phyloP scores from a whole-genome alignment of 768 basidiomycete species.

The Phaffia tasmanica region DNA sequence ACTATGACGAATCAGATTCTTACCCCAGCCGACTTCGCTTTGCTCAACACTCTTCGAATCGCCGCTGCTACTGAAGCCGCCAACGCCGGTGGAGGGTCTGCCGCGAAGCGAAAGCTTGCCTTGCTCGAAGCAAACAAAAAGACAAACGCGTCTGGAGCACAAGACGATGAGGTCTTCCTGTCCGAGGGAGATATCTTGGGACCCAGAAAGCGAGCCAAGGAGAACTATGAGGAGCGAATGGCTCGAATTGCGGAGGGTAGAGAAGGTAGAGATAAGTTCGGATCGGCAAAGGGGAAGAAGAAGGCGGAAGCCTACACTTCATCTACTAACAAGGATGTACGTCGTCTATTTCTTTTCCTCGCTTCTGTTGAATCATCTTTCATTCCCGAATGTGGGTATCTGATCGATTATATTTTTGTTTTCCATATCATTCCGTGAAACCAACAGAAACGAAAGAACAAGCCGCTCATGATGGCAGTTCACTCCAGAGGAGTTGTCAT shows the following conservation, averaged over 20 bases:
- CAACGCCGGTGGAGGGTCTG: constrained; percentile 54
- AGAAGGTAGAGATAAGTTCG: constrained; percentile 89
- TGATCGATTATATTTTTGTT: too few relatives aligned
- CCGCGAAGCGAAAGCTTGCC: constrained; percentile 80
- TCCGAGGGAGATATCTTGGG: constrained; percentile 88
- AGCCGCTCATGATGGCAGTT: constrained; percentile 47
- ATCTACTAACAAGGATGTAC: constrained; percentile 60
- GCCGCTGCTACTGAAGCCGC: constrained; percentile 63
- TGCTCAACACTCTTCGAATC: constrained; percentile 76
- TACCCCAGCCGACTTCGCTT: constrained; percentile 89
- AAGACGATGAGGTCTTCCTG: constrained; percentile 54
- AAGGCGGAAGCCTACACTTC: constrained; percentile 70
- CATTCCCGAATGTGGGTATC: too few relatives aligned
- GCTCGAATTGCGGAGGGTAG: constrained; percentile 83
- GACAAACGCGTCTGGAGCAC: constrained; percentile 35
- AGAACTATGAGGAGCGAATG: constrained; percentile 85
- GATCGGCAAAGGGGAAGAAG: constrained; percentile 81
- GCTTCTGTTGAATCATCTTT: too few relatives aligned
- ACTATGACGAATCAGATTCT: constrained; percentile 54
- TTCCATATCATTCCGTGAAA: too few relatives aligned
- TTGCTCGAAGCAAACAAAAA: constrained; percentile 63
- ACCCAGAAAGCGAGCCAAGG: constrained; percentile 82
- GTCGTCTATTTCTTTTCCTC: too few relatives aligned
- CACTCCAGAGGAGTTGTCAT: constrained; percentile 37
- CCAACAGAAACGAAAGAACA: constrained; percentile 70